Evolutionary conservation across 768 basidiomycete species (phyloP).

Genomic region (Suillus ampliporus): DNA sequence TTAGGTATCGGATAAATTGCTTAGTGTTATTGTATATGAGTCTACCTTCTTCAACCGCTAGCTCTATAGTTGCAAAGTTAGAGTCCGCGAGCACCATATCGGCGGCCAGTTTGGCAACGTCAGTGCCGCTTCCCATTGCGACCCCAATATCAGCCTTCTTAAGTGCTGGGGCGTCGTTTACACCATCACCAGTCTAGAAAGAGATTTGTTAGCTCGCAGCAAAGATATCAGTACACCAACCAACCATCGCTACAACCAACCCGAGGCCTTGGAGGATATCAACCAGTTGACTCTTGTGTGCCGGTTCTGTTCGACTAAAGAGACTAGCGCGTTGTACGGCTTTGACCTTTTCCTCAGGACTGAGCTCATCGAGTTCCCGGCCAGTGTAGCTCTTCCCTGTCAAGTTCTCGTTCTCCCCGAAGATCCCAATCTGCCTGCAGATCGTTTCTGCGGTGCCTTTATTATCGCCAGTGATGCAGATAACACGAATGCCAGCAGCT

Average conservation of each 20-base stretch:
- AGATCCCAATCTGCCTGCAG: conserved; percentile 95
- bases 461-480: conserved; percentile 98
- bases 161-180: conserved; percentile 96
- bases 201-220: conserved; percentile 15
- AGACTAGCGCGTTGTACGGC: conserved; percentile 89
- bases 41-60: conserved; percentile 96
- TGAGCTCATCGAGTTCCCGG: conserved; percentile 84
- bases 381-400: conserved; percentile 97
- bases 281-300: conserved; percentile 93
- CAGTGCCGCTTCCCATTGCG: conserved; percentile 98
- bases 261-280: conserved; percentile 92
- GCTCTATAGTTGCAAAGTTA: conserved; percentile 97
- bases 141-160: conserved; percentile 98
- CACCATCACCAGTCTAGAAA: conserved; percentile 89
- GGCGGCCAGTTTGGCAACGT: conserved; percentile 96
- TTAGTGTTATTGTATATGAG: conserved; percentile 99
- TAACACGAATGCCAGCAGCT: conserved; percentile 92
- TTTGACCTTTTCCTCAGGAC: conserved; percentile 77
- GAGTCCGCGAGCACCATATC: conserved; percentile 98
- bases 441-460: conserved; percentile 98
- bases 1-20: conserved; percentile 99
- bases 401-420: conserved; percentile 83
- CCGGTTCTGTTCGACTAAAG: conserved; percentile 94
- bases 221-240: conserved; percentile 26
- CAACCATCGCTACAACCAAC: conserved; percentile 93